A percentile compares a stretch with the other conserved stretches of the same genome.
phyloP scores from a whole-genome alignment of 2,329 filamentous ascomycete genomes.

The Claviceps monticola region DNA sequence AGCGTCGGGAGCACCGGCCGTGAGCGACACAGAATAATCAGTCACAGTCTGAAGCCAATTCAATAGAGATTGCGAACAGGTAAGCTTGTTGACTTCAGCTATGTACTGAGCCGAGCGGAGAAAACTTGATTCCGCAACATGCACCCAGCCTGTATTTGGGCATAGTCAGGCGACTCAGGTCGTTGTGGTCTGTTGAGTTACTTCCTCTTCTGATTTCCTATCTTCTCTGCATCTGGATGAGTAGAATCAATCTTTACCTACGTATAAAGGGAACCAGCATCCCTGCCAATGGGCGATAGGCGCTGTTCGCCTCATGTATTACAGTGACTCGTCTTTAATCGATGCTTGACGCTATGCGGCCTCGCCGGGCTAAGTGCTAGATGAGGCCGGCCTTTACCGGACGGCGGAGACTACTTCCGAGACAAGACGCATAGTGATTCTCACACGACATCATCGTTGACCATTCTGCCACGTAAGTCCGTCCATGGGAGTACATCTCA shows the following conservation, averaged over 20 bases:
- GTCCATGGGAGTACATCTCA: background rate
- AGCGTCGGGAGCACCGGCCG: no score
- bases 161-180: no score
- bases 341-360: background rate
- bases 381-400: no score
- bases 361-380: background rate
- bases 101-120: no score
- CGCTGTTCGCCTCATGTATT: background rate
- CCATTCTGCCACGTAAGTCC: background rate
- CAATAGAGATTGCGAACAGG: no score
- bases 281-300: background rate
- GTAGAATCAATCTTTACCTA: background rate
- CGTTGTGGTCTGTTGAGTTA: background rate
- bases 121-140: no score
- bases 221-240: background rate
- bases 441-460: background rate
- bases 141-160: no score
- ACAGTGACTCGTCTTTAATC: background rate
- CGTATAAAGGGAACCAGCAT: background rate
- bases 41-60: no score
- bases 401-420: no score
- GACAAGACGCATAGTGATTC: background rate
- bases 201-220: background rate
- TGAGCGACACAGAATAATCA: no score
- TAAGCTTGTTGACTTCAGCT: no score